Base-by-base conservation (phyloP, 169 alveolate genomes). In the Cryptosporidium ubiquitum region DNA sequence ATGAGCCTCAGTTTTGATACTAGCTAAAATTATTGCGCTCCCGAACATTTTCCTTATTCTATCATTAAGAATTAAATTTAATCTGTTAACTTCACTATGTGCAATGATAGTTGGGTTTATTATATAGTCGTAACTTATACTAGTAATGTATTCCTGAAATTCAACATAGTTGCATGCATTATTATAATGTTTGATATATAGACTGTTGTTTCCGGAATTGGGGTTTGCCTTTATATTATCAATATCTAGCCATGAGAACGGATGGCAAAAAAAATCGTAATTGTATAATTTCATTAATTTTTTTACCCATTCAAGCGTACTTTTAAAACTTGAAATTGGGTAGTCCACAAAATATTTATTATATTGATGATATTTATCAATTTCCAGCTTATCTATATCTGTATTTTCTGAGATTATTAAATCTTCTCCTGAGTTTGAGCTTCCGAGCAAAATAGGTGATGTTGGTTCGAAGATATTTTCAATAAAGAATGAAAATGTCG, bases 1-100 rank as follows among this genome's bases (percentile, higher is more conserved):
- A 44, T 79, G 75, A 26, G 89, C 89, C 33, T 64, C 75, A 1
- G 73, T 37, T 44, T 42, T 26, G 20, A 64, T 64, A 79, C 64
- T 79, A 16, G 60, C 37, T 14, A 79, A 47, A 61, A 58, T 31
- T 29, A 64, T 39, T 58, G 75, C 89, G 12, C 89, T 79, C 20
- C 89, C 89, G 12, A 79, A 79, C 75, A 79, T 79, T 26, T 57
- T 58, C 39, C 57, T 64, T 60, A 79, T 61, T 79, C 68, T 58
- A 12, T 58, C 68, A 26, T 37, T 79, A 3, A 79, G 44, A 23
- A 31, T 35, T 16, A 3, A 20, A 79, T 64, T 40, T 61, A 61
- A 26, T 37, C 40, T 58, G 42, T 37, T 18, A 31, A 79, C 75
- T 42, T 79, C 79, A n/a, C 18, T 39, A 42, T 61, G 33, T 26